Percentiles rank a stretch among this genome's conserved stretches.
phyloP scores from a whole-genome alignment of 2,329 filamentous ascomycete species.

The Monilinia laxa region DNA sequence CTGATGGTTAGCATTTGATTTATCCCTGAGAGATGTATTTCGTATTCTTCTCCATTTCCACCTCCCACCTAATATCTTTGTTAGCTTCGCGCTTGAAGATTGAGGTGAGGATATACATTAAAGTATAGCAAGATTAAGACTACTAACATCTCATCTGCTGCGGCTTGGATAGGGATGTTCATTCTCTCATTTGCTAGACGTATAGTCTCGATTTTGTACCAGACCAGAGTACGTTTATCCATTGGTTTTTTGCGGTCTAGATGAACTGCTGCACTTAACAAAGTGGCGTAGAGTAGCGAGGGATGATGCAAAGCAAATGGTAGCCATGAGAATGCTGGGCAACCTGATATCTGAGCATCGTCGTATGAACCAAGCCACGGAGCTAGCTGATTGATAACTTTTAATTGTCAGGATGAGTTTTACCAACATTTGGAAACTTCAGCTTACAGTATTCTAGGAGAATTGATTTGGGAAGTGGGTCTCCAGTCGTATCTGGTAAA shows the following conservation, averaged over 20 bases:
- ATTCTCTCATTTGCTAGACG: conserved; percentile 30
- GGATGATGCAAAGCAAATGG: conserved; percentile 28
- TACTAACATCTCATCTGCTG: conserved; percentile 32
- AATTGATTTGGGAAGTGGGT: conserved; percentile 15
- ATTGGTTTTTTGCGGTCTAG: conserved; percentile 27
- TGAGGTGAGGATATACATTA: conserved; percentile 24
- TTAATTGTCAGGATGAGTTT: neutral
- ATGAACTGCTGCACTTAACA: conserved; percentile 31
- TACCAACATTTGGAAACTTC: neutral
- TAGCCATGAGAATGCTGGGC: conserved; percentile 27
- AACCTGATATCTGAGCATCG: conserved; percentile 15
- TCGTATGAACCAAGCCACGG: conserved; percentile 30
- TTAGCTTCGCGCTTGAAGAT: neutral
- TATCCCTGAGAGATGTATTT: conserved; percentile 32
- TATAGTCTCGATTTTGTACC: conserved; percentile 33
- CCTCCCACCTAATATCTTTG: conserved; percentile 27
- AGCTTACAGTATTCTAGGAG: conserved; percentile 19
- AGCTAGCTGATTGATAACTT: conserved; percentile 26
- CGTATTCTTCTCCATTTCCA: conserved; percentile 30
- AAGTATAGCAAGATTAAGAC: conserved; percentile 32
- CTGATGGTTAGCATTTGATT: conserved; percentile 32
- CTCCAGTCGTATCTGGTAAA: conserved; percentile 13
- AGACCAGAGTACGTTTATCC: conserved; percentile 25
- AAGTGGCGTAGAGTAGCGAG: conserved; percentile 31
- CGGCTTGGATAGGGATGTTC: conserved; percentile 24